Evolutionary conservation across 306 rosid species (phyloP), one percentile per base, ranked within the genome.

Genomic region (Prunus dulcis): DNA sequence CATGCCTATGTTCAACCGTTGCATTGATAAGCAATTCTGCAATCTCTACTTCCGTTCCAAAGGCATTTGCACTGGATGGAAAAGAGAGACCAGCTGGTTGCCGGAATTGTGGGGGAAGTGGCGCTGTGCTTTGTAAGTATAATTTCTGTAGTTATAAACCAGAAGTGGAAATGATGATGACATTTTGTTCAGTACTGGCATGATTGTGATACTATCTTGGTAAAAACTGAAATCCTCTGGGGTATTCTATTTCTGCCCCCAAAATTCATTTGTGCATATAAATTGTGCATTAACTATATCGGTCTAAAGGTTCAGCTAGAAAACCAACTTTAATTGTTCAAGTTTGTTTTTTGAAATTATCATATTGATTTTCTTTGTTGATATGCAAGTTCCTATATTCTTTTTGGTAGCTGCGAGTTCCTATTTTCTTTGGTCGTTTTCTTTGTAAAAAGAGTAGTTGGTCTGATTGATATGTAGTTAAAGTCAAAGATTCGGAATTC

Each of bases 81-180:
- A 88, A 68, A 64, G 91, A 93, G 34, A 89, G 67, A 82, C 88
- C 96, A 81, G 86, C 96, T 0, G 91, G 13, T 5, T 95, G 98
- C 76, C 83, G 96, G 82, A 95, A 95, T 70, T 95, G 98, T 73
- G 86, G 90, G 34, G 98, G 98, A 67, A 90, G 87, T 22, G 98
- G 98, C 19, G 93, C 97, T 50, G 84, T 94, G 69, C 86, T 94
- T 32, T 94, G 98, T 93, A 78, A 80, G 97, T 77, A 49, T 22
- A 50, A 47, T 3, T 43, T 69, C 46, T 10, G 27, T 41, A 20
- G 51, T 51, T 32, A 45, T 50, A 28, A 70, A 15, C 27, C 19
- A 30, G 41, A 17, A n/a, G 32, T 70, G 61, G 38, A 52, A 51
- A 70, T 70, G 74, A 51, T 51, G 1, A 18, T 8, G 66, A 27